phyloP scores from a whole-genome alignment of 108 stramenopile genomes.

The Schizochytrium sp. region DNA sequence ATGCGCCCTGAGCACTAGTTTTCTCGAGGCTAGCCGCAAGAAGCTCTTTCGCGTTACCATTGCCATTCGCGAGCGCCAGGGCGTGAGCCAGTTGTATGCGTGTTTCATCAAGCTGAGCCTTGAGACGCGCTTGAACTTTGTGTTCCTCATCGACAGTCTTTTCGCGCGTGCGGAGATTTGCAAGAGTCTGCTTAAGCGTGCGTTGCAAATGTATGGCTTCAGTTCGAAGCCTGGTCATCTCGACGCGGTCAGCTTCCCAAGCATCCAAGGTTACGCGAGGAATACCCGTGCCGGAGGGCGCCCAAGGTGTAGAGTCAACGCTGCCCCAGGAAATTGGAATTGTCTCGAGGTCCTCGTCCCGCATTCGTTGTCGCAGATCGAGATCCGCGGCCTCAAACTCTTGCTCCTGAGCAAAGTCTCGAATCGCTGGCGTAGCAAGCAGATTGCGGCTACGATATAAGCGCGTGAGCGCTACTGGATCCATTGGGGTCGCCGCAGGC shows the following conservation, averaged over 20 bases:
- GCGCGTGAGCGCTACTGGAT: neutral
- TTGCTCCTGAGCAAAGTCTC: neutral
- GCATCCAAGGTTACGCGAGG: neutral
- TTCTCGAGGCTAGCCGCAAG: too few species aligned
- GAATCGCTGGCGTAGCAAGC: neutral
- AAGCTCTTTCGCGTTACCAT: too few species aligned
- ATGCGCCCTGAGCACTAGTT: neutral
- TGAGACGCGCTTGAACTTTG: neutral
- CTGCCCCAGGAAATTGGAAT: neutral
- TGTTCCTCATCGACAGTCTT: neutral
- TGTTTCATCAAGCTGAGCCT: neutral
- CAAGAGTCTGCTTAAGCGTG: neutral
- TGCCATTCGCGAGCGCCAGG: too few species aligned
- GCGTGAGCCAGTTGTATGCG: neutral
- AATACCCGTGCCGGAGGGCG: neutral
- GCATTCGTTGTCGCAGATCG: neutral
- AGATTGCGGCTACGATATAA: neutral
- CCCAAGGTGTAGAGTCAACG: neutral
- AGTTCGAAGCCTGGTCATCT: neutral
- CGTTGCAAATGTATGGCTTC: neutral
- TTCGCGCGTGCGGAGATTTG: neutral
- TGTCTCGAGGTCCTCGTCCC: neutral
- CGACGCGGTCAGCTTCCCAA: neutral
- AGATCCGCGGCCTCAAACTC: neutral
- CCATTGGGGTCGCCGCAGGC: neutral